Evolutionary conservation across 2,329 filamentous ascomycete species (phyloP).

Genomic region (Delphinella strobiligena): DNA sequence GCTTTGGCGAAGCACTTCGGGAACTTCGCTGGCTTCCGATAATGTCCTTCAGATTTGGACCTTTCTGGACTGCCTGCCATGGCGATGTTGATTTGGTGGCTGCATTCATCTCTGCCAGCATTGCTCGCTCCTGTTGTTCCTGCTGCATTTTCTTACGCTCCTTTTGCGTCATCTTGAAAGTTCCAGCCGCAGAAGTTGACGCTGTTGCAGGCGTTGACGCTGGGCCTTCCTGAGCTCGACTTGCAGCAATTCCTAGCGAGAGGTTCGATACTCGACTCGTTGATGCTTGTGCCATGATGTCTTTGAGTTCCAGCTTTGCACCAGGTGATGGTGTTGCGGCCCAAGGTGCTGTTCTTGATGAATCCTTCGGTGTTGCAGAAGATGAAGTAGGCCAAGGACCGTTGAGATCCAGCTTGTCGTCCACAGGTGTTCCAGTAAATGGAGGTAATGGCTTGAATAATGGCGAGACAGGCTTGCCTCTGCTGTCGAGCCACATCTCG

Average conservation of each 20-base stretch:
- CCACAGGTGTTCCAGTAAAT: background rate
- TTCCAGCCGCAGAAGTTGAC: conserved; percentile 16
- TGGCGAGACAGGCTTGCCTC: conserved; percentile 24
- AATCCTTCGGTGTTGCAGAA: conserved; percentile 2
- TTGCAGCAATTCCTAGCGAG: conserved; percentile 33
- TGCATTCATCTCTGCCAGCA: conserved; percentile 8
- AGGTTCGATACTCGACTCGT: conserved; percentile 38
- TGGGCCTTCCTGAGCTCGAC: conserved; percentile 1
- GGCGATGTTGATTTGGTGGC: conserved; percentile 30
- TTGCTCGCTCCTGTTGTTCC: conserved; percentile 36
- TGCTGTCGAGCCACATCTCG: conserved; percentile 28
- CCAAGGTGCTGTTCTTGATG: conserved; percentile 37
- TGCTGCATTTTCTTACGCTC: conserved; percentile 78
- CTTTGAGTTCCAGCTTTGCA: conserved; percentile 59
- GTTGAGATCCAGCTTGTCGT: background rate
- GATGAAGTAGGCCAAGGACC: background rate
- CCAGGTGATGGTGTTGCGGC: conserved; percentile 41
- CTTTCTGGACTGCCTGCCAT: conserved; percentile 54
- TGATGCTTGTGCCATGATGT: conserved; percentile 59
- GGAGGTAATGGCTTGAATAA: background rate
- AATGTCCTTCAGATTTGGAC: conserved; percentile 38
- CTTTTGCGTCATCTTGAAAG: conserved; percentile 71
- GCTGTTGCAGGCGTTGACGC: background rate
- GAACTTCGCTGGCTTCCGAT: conserved; percentile 23
- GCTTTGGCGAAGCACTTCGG: conserved; percentile 17